Percentiles rank a stretch among this genome's conserved stretches.
These are phyloP conservation scores for Termitomyces sp. DNA, from an alignment of 768 basidiomycete genomes.

Conservation along the genomic window DNA sequence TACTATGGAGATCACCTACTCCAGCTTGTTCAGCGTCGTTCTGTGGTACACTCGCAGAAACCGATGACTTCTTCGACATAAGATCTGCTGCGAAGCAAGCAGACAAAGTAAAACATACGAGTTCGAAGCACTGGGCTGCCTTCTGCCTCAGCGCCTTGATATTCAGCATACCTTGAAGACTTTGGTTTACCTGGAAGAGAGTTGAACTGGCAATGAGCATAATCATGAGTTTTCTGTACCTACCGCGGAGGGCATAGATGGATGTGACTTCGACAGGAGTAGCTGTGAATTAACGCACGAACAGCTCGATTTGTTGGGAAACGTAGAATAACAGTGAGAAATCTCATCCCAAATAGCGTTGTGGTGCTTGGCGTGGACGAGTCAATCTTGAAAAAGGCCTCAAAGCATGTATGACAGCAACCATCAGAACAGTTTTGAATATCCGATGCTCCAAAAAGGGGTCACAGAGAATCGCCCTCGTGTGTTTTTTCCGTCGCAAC, in stretches of 20 bases:
- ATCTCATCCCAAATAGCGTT: neutral
- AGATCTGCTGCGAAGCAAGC: neutral
- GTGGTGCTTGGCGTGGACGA: neutral
- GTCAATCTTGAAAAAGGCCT: neutral
- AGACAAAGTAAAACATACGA: neutral
- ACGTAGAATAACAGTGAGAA: neutral
- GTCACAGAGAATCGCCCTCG: neutral
- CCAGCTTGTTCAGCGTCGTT: slow-evolving; percentile 2
- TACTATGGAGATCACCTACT: neutral
- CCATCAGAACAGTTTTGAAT: neutral
- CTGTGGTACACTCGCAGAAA: neutral
- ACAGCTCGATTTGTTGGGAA: neutral
- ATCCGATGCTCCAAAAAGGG: neutral
- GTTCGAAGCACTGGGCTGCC: slow-evolving; percentile 4
- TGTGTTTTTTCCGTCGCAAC: neutral
- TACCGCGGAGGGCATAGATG: neutral
- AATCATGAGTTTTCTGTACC: neutral
- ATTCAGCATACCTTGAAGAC: neutral
- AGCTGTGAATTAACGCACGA: too few species aligned
- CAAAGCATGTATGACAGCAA: neutral
- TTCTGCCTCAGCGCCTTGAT: slow-evolving; percentile 5
- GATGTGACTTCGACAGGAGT: neutral
- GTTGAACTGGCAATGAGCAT: neutral
- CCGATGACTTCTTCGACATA: neutral
- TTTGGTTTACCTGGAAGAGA: neutral